Base-by-base conservation (phyloP, 139 green algal species). In the Parachlorella kessleri region DNA sequence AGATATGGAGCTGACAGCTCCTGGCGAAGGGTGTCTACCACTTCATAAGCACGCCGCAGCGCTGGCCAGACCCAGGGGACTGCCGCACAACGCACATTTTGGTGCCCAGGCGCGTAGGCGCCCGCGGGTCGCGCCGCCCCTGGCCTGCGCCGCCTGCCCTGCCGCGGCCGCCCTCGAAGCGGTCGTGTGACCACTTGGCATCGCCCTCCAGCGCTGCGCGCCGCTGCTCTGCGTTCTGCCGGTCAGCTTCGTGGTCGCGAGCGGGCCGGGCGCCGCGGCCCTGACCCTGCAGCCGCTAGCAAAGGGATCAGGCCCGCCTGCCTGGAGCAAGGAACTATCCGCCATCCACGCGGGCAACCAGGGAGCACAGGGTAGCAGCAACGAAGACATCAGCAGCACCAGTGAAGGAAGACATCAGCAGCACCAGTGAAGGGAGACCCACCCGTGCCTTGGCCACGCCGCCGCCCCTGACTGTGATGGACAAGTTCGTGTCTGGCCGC, bases 171-270 rank as follows among this genome's bases (percentile, higher is more conserved):
- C 73, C 32, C 3, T 74, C 40, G 66, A 75, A 87, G 33, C 76
- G 32, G 42, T 88, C 82, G 59, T 88, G 84, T 26, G 67, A 42
- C 84, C 84, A 89, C 80, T 84, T 76, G 6, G 48, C 80, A 37
- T 65, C 36, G 35, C 70, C 78, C 24, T 79, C 68, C 53, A 80
- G 72, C 21, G 69, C 70, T 3, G 71, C 70, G 5, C n/a, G 54
- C 23, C 79, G 53, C 6, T 35, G 36, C 48, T 84, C 53, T 1
- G 40, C 54, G 30, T 71, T 70, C 55, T 75, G 28, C 4, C 26
- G 9, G 14, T 54, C 55, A 4, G 26, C 40, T 38, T 36, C 18
- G 6, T 4, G 30, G 10, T 54, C 36, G 68, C 66, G 37, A 23
- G 39, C 35, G 54, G 36, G 26, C 26, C 65, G 55, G 28, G 54